Base-by-base conservation (phyloP, 2,329 filamentous ascomycete genomes). In the Xylariaceae sp. region DNA sequence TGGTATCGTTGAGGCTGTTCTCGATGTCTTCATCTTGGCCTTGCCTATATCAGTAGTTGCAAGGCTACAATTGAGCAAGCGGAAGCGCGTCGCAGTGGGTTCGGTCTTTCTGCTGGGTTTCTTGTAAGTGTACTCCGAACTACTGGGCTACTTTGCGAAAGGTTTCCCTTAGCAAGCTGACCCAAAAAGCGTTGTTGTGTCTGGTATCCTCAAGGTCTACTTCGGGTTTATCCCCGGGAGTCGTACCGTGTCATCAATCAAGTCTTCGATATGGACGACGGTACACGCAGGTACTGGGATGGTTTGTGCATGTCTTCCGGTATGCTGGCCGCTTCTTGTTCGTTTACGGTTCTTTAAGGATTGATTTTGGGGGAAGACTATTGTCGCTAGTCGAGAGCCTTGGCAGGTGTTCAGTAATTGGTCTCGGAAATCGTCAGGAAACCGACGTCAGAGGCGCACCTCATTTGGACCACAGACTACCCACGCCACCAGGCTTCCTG, bases 221-320 rank as follows among this genome's bases (percentile, higher is more conserved):
- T 35, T 47, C 12, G 37, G 46, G 22, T 42, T 41, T 22, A 19
- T 33, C 8, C 46, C 41, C 12, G 32, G 36, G n/a, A 43, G 21
- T 25, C 41, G 46, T 17, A 12, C 37, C 12, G 41, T 42, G 17
- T 40, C 32, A 6, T 44, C 35, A 22, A 25, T 11, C 4, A 33
- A 27, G 16, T 41, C 46, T 12, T 20, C 10, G 12, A 22, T 48
- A 17, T 58, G 56, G 56, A 54, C 53, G 5, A 52, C 45, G 5
- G 46, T 51, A 8, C 55, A 58, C 33, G 39, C 49, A 1, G 48
- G 52, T 14, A 52, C 50, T 4, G 53, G 54, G 5, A 52, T 58
- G 6, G 44, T 58, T 3, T 58, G 56, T 40, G 53, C 53, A 1
- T 56, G 55, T 22, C 48, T 57, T 10, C 56, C 56, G 5, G 53